Conservation (phyloP, 2,329 filamentous ascomycete species). For the Cadophora sp. region DNA sequence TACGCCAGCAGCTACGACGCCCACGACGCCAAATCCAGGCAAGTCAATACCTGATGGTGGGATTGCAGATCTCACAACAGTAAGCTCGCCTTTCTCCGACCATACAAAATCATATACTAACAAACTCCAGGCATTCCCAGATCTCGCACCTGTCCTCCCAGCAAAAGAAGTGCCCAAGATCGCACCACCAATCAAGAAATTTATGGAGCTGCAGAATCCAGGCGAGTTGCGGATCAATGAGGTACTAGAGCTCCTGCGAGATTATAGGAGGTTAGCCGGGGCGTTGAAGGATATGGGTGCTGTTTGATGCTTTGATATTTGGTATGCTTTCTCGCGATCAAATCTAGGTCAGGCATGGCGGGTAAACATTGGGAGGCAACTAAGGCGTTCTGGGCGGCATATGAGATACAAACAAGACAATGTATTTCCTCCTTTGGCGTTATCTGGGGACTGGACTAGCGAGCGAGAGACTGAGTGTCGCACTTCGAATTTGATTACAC, state of each 20-base stretch:
- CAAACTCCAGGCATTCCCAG: slow-evolving; percentile 61
- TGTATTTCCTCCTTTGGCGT: slow-evolving; percentile 4
- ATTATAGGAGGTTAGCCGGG: slow-evolving; percentile 75
- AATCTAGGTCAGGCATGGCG: not conserved
- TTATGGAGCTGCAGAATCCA: slow-evolving; percentile 74
- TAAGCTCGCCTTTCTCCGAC: slow-evolving; percentile 46
- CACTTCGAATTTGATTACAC: not conserved
- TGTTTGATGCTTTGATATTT: slow-evolving; percentile 48
- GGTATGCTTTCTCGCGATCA: not conserved
- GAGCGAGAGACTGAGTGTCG: not conserved
- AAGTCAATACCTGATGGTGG: slow-evolving; percentile 55
- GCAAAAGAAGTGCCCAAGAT: slow-evolving; percentile 62
- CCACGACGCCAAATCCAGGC: slow-evolving; percentile 49
- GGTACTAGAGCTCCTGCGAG: slow-evolving; percentile 72
- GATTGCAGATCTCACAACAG: slow-evolving; percentile 58
- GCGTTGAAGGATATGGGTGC: slow-evolving; percentile 68
- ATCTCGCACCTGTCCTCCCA: slow-evolving; percentile 60
- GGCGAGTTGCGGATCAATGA: slow-evolving; percentile 76
- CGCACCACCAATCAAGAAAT: slow-evolving; percentile 72
- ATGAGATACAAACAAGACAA: not conserved
- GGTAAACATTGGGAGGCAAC: not conserved
- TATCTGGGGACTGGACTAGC: not conserved
- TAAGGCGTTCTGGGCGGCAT: slow-evolving; percentile 6
- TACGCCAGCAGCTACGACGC: slow-evolving; percentile 45
- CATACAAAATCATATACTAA: slow-evolving; percentile 18